Base-by-base conservation (phyloP, 179 eudicot genomes). In the Actinidia arguta region DNA sequence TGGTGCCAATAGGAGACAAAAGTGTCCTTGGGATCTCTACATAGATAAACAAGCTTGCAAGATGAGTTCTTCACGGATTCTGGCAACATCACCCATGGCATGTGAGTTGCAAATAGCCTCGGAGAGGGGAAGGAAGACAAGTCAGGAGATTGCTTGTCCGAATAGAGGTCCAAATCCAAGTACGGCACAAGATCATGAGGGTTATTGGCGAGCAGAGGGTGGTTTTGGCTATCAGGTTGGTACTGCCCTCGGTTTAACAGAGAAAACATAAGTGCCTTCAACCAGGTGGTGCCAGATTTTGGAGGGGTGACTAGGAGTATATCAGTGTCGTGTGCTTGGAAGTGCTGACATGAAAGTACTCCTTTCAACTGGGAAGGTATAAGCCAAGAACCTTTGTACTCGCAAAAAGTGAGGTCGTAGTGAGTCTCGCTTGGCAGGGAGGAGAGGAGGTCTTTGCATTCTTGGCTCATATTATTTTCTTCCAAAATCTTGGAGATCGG, bases 141-240 rank as follows among this genome's bases (percentile, higher is more conserved):
- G 17, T 83, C 83, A 54, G 64, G 83, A 69, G 44, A 50, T 9
- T 69, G 50, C 8, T 20, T 20, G 17, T 78, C 77, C 31, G 2
- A 44, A 22, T 82, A 78, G 67, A 85, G 72, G 0, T 80, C 39
- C 20, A 76, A 46, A 20, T 89, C 90, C 9, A 87, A 69, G 62
- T 55, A 79, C 4, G 86, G 81, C 8, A 85, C 87, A 62, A 87
- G 85, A 8, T 81, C 81, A 67, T 89, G 91, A 1, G 91, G 64
- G 24, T 59, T 59, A 9, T 18, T 59, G 18, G 24, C 24, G 6
- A 59, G 64, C 64, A 59, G n/a, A 18, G 64, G 64, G 64, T 16
- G 4, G 61, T 55, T 55, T 11, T 11, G 14, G 61, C 17, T 9
- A 16, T 11, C 14, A 16, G 83, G 22, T 4, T 59, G 63, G 67